A percentile compares a stretch with the other conserved stretches of the same genome.
phyloP scores from a whole-genome alignment of 139 green algal species.

The Chlamydomonas eustigma region DNA sequence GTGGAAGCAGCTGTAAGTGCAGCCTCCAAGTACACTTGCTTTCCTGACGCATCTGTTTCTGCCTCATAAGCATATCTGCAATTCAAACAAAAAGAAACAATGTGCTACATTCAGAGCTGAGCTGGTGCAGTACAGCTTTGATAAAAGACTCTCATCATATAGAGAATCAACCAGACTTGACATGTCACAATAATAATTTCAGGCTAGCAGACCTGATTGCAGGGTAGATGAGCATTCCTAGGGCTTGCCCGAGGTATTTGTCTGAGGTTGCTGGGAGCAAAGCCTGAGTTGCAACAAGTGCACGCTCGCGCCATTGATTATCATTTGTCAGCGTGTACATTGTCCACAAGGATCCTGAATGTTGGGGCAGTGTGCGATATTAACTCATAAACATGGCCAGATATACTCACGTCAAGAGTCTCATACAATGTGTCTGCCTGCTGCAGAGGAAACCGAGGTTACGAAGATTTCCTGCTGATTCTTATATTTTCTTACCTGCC shows the following conservation, averaged over 20 bases:
- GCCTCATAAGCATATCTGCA: constrained; percentile 7
- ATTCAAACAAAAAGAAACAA: too few relatives aligned
- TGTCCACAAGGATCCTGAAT: constrained; percentile 4
- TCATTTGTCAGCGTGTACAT: not conserved
- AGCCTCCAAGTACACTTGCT: not conserved
- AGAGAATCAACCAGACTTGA: too few relatives aligned
- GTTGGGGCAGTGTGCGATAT: not conserved
- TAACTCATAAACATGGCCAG: not conserved
- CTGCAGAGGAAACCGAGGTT: too few relatives aligned
- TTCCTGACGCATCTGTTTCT: not conserved
- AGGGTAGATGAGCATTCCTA: constrained; percentile 7
- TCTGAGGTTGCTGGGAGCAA: not conserved
- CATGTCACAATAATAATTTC: too few relatives aligned
- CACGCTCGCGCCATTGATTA: not conserved
- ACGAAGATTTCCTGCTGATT: not conserved
- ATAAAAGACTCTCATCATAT: too few relatives aligned
- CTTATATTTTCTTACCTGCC: not conserved
- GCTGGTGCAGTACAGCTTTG: too few relatives aligned
- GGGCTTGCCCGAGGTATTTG: not conserved
- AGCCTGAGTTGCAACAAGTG: not conserved
- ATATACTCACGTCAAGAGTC: not conserved
- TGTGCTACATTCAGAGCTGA: too few relatives aligned
- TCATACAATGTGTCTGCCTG: too few relatives aligned
- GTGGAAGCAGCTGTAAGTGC: constrained; percentile 1
- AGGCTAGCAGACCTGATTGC: not conserved